Base-by-base conservation (phyloP, 75 land plant species). In the Larix kaempferi region DNA sequence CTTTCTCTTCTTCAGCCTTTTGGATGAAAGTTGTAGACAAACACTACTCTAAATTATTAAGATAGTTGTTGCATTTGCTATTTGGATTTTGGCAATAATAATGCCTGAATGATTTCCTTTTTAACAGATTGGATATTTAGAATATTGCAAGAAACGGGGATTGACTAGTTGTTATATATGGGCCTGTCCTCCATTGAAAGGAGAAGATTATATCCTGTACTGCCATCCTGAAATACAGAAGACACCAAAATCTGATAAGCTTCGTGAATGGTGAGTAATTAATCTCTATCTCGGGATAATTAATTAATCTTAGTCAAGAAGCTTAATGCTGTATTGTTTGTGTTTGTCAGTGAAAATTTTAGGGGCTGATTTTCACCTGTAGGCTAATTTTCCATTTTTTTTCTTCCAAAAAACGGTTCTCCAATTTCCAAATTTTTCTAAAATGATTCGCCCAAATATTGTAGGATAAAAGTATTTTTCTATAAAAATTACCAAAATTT, bases 121-220 rank as follows among this genome's bases (percentile, higher is more conserved):
- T 11, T 49, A 11, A 71, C 35, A 92, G 95, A 88, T 92, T 63
- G 95, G 89, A 37, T 92, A 92, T 66, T 83, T 92, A 66, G 95
- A 92, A 37, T 90, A 88, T 69, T 83, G 89, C 77, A 91, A 91
- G 80, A 81, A 56, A 74, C 80, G 91, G 56, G 95, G 95, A 29
- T 92, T 92, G 64, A 87, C 89, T 33, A 88, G 87, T 66, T 92
- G 93, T 57, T 88, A 92, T 49, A 81, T 92, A 78, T 92, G 95
- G 95, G 89, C 93, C 25, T 90, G 93, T 66, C 95, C 95, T 16
- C 95, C 95, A 35, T 58, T 83, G 54, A 91, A 92, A 66, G 91
- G 91, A 39, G 95, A 92, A 59, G 93, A 90, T 78, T 92, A 90
- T 73, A 92, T 92, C 55, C 74, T 92, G 56, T 88, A 90, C 73